Conservation (phyloP, 2,329 filamentous ascomycete genomes). For the Pseudocercospora musae region DNA sequence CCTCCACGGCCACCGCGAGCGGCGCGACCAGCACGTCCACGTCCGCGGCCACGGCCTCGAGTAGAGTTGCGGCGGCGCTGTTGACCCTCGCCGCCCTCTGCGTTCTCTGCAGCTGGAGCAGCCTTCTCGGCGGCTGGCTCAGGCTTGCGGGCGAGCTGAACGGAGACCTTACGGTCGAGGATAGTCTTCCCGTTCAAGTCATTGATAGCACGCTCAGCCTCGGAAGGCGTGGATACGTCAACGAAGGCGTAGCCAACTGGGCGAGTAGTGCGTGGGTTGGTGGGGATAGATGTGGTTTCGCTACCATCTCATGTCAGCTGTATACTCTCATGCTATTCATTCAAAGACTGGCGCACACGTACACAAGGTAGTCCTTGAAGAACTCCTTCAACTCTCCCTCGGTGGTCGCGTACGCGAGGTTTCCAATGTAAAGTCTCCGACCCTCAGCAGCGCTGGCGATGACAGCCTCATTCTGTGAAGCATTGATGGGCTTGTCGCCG, state of each 20-base stretch:
- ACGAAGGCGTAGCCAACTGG: constrained; percentile 99
- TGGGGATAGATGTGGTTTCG: constrained; percentile 97
- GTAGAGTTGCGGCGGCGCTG: constrained; percentile 54
- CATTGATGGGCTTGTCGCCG: constrained; percentile 64
- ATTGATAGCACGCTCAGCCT: constrained; percentile 91
- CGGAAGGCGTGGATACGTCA: constrained; percentile 88
- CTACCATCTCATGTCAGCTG: constrained; percentile 48
- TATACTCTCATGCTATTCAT: background rate
- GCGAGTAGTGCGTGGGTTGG: constrained; percentile 97
- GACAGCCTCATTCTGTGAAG: constrained; percentile 81
- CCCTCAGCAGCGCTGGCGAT: constrained; percentile 97
- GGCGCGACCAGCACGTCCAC: constrained; percentile 59
- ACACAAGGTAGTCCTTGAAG: constrained; percentile 99
- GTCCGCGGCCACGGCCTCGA: constrained; percentile 56
- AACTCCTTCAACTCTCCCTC: constrained; percentile 99
- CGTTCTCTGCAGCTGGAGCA: constrained; percentile 67
- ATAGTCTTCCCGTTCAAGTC: constrained; percentile 98
- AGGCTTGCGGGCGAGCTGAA: constrained; percentile 96
- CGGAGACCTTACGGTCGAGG: constrained; percentile 96
- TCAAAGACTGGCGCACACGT: constrained; percentile 50
- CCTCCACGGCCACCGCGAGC: constrained; percentile 58
- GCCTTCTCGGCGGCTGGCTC: constrained; percentile 78
- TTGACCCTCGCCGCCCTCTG: constrained; percentile 71
- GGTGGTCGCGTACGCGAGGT: constrained; percentile 99
- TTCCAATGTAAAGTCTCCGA: constrained; percentile 99